Base-by-base conservation (phyloP, 2,329 filamentous ascomycete species). In the Geosmithia putterillii region DNA sequence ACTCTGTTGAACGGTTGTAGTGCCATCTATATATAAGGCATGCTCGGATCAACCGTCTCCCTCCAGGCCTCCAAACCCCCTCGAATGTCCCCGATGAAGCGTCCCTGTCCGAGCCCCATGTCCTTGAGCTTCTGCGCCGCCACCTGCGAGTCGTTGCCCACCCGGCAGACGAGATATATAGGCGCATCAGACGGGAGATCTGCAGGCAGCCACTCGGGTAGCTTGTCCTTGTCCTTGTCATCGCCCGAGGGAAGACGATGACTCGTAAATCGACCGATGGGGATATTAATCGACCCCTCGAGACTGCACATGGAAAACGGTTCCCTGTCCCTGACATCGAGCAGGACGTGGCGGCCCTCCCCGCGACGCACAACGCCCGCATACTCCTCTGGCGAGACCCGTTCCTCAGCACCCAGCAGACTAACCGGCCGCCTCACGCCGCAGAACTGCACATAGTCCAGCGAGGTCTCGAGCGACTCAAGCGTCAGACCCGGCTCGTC, bases 391-490 rank as follows among this genome's bases (percentile, higher is more conserved):
- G 79, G 79, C 0, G 78, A 74, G 28, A 95, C 71, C 8, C 88
- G 74, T 51, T 92, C 83, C 1, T 79, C 69, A 0, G 76, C 63
- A 6, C 54, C 56, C 1, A 95, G 68, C 3, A 83, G 48, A 9
- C 67, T 62, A 17, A 82, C 65, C 0, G 78, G 72, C 41, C 57
- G 49, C 1, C 64, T 59, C 1, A 77, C 70, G 4, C 89, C 88
- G 56, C 90, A 96, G 56, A 96, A 95, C 42, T 82, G 78, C 1
- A 84, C 73, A 57, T 96, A 96, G 56, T 95, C 86, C 40, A 89
- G 66, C 5, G 76, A 80, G 0, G 70, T 72, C 18, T 60, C 65
- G 42, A 95, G 62, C 7, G 71, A 73, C 10, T 80, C 69, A 7
- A 76, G 57, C 0, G 81, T 82, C 10, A 95, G 69, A 0, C 67